These are phyloP conservation scores for Tricholoma matsutake DNA, from an alignment of 768 basidiomycete species.

Conservation along the genomic window DNA sequence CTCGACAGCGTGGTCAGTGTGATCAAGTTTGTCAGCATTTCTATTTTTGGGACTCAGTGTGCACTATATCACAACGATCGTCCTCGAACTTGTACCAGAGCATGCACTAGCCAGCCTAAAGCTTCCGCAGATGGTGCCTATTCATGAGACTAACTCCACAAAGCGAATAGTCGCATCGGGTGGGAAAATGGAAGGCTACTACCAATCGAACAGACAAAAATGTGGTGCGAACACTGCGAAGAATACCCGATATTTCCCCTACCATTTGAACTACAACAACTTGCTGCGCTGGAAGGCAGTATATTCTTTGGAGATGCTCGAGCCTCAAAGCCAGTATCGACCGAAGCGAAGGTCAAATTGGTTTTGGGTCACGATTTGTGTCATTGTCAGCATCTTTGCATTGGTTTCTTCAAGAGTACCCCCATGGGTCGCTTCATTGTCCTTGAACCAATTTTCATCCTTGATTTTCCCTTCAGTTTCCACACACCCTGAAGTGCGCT, in stretches of 20 bases:
- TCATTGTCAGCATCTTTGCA: constrained; percentile 23
- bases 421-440: constrained; percentile 7
- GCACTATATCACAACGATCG: no score
- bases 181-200: neutral
- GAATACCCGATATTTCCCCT: neutral
- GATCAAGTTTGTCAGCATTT: no score
- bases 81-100: no score
- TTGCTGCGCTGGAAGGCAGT: neutral
- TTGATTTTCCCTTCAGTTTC: neutral
- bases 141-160: neutral
- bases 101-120: neutral
- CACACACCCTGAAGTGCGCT: neutral
- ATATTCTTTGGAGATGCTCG: neutral
- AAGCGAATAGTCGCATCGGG: neutral
- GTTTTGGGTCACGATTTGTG: constrained; percentile 27
- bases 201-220: neutral
- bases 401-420: constrained; percentile 18
- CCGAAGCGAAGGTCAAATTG: constrained; percentile 20
- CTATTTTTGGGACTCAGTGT: no score
- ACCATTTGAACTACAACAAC: neutral
- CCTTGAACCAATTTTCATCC: constrained; percentile 13
- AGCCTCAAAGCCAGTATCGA: constrained; percentile 2
- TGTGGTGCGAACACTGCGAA: no score
- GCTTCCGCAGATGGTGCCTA: neutral
- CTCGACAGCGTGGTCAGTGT: no score